phyloP scores from a whole-genome alignment of 1,139 yeast species.

The Scheffersomyces lignicola region DNA sequence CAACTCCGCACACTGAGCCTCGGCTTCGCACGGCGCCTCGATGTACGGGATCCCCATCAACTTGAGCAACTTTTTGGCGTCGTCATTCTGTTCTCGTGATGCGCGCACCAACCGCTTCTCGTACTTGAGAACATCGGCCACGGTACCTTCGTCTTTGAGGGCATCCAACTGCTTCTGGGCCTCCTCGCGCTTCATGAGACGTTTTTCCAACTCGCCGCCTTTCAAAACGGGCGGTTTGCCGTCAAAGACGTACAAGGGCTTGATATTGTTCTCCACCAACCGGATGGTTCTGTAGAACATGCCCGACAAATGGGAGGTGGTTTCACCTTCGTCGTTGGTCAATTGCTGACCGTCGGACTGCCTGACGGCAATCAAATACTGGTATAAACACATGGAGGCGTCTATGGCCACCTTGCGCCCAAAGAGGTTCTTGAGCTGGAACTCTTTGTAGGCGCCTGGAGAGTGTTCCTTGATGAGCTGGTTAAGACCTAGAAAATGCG shows the following conservation, averaged over 20 bases:
- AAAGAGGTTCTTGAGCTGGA: constrained; percentile 80
- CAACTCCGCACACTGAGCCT: constrained; percentile 94
- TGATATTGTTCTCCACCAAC: constrained; percentile 86
- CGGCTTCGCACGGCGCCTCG: constrained; percentile 97
- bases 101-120: constrained; percentile 90
- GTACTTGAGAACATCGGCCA: constrained; percentile 70
- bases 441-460: constrained; percentile 73
- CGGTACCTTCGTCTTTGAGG: constrained; percentile 76
- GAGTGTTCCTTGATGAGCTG: constrained; percentile 87
- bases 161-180: constrained; percentile 76
- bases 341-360: constrained; percentile 96
- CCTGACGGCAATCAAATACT: constrained; percentile 91
- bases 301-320: constrained; percentile 95
- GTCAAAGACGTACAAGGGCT: constrained; percentile 95
- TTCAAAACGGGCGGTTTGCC: constrained; percentile 93
- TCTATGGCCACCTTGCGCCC: constrained; percentile 96
- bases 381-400: constrained; percentile 90
- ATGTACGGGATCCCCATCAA: constrained; percentile 96
- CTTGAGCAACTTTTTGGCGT: constrained; percentile 74
- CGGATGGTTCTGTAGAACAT: constrained; percentile 90
- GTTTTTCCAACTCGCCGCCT: constrained; percentile 89
- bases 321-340: constrained; percentile 85
- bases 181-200: constrained; percentile 77
- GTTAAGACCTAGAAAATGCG: constrained; percentile 56
- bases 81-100: constrained; percentile 87